A percentile compares a stretch with the other conserved stretches of the same genome.
Evolutionary conservation across 2,329 filamentous ascomycete genomes (phyloP).

Genomic region (Diplodia corticola): DNA sequence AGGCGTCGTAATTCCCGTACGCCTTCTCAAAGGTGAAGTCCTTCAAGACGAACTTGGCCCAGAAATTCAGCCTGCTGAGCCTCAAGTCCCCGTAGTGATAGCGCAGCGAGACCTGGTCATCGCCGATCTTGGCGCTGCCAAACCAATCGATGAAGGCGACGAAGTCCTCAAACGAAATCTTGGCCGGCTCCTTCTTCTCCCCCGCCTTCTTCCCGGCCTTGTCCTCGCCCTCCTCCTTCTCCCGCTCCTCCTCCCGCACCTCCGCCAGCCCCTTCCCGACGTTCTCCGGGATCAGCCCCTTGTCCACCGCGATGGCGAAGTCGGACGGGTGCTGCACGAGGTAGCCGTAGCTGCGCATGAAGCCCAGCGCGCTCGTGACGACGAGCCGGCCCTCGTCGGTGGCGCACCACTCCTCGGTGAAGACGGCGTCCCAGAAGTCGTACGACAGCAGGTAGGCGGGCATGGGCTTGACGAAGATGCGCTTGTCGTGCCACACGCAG

Average conservation of each 20-base stretch:
- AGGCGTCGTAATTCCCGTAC: conserved; percentile 16
- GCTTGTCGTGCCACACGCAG: conserved; percentile 28
- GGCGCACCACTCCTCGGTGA: conserved; percentile 25
- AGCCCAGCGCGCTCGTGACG: conserved; percentile 25
- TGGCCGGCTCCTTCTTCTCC: neutral
- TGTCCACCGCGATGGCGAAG: conserved; percentile 25
- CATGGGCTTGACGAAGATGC: conserved; percentile 29
- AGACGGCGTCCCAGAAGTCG: conserved; percentile 30
- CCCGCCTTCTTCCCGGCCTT: neutral
- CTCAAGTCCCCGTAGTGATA: conserved; percentile 26
- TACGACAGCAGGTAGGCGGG: conserved; percentile 27
- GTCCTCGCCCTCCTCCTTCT: neutral
- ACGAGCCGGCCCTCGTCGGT: conserved; percentile 16
- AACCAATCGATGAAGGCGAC: conserved; percentile 15
- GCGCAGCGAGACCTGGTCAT: conserved; percentile 19
- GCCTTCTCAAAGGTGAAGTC: conserved; percentile 12
- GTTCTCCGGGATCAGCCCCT: neutral
- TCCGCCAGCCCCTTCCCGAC: neutral
- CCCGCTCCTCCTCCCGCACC: neutral
- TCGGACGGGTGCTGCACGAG: conserved; percentile 29
- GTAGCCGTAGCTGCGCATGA: conserved; percentile 27
- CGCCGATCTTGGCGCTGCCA: neutral
- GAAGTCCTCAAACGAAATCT: conserved; percentile 2
- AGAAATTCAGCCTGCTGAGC: conserved; percentile 24
- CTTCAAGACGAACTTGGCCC: conserved; percentile 19